Base-by-base conservation (phyloP, 106 monocot species). In the Dactylorhiza incarnata region DNA sequence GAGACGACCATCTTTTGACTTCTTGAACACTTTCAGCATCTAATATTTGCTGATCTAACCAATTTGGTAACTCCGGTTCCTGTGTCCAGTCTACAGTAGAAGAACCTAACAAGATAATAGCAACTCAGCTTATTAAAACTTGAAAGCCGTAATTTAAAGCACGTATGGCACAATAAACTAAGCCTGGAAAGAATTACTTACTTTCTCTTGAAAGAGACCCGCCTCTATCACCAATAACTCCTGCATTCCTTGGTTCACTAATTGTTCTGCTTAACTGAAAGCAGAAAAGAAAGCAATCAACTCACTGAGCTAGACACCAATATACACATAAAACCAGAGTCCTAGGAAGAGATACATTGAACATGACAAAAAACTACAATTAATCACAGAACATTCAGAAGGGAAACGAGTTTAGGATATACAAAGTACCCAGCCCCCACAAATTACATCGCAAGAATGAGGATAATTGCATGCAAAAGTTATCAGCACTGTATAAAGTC, bases 1-100 rank as follows among this genome's bases (percentile, higher is more conserved):
- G 91, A 45, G 89, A 92, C 85, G 81, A 86, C 95, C 95, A 92
- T 74, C 87, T 80, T 79, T 89, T 95, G 51, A 58, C 79, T 81
- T 90, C 86, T 48, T 86, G 86, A 46, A 81, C 56, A 63, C 78
- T 80, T 70, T 88, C 95, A 81, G 73, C 80, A 74, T 92, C 89
- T 59, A 86, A 81, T 56, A 83, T 37, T 68, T 80, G 79, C 73
- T 84, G 89, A 75, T 90, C 90, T 11, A 74, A 25, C 86, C 87
- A 92, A 71, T 81, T 87, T 63, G 79, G 45, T 67, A 78, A 71
- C 48, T 92, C 92, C 46, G 79, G 10, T 14, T 86, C 85, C 53
- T 84, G 87, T 48, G 81, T 76, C 89, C 84, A 92, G 62, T 91
- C 95, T 59, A 79, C 78, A 66, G 82, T 77, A 13, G 82, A 81